Evolutionary conservation across 1,284 basidiomycete genomes (phyloP), one percentile per base, ranked within the genome.

Genomic region (Ganoderma lucidum): DNA sequence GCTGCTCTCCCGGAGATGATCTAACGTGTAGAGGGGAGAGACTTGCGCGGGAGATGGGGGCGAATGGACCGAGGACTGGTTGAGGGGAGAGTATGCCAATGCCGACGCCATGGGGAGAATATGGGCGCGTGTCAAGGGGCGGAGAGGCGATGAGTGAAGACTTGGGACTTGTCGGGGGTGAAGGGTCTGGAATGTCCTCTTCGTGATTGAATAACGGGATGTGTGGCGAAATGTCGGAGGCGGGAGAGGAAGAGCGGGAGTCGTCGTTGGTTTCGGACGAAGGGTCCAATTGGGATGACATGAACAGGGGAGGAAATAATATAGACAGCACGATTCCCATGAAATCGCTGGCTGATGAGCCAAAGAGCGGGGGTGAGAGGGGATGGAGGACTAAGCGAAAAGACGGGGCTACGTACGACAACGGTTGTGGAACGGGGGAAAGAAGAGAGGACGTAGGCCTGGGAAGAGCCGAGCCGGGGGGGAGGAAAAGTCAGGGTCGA

Each of bases 291-390:
- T 76, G 73, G 66, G 77, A 71, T 68, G 73, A 73, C 78, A 79
- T 79, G 75, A 76, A 78, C 72, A 76, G 74, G 64, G 73, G 70
- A 68, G 78, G 76, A 67, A 79, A 79, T 72, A 79, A 72, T 59
- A 79, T 71, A n/a, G 78, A 78, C 61, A 79, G 71, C 69, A 79
- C 32, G 75, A 78, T 79, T 78, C 78, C 78, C 78, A 79, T 79
- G 78, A 75, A 79, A 72, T 66, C 64, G 68, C 61, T 64, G 65
- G 30, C 37, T 32, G 48, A 63, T 1, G 55, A 59, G 42, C 32
- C 30, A 45, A 28, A 10, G 35, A 30, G 62, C 56, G 58, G 37
- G 19, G 51, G 51, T 64, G 39, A 55, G 45, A 23, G 30, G 56
- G 44, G 28, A 9, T 35, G n/a, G 23, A n/a, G 60, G 67, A n/a